Base-by-base conservation (phyloP, 106 monocot genomes). In the Platanthera guangdongensis region DNA sequence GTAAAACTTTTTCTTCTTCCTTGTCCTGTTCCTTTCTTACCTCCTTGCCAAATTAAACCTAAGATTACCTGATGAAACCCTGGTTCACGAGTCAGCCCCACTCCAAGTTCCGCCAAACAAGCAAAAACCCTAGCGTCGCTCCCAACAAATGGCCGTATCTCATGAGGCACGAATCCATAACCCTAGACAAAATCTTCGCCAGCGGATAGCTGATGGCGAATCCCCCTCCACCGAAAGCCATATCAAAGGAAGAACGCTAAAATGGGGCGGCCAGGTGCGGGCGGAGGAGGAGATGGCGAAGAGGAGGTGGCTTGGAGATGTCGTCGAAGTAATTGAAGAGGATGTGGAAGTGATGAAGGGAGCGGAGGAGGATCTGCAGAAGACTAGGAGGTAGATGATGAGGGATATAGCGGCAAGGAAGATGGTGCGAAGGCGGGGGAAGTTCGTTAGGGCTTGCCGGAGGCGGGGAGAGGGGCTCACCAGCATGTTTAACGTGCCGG, bases 151-250 rank as follows among this genome's bases (percentile, higher is more conserved):
- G 83, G 1, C 79, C 84, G 57, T 96, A 93, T 73, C 95, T 90
- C 77, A 81, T 22, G 39, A 96, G 52, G 72, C 95, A 95, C 14
- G 88, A 86, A 79, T 95, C 95, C 72, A 93, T 39, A 69, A 88
- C 83, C 74, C 77, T 78, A 9, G 90, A 86, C 62, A 95, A 69
- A 71, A 76, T 85, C 78, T 53, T 84, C n/a, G 92, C 95, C 49
- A 93, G 62, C 12, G 93, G 88, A 51, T 80, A 85, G 74, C 95
- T 95, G 60, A 95, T 83, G 2, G 95, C 95, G 71, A 93, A 75
- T 25, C 95, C 95, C 3, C 85, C 92, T 9, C 95, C 95, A 10
- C 92, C 95, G 57, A 82, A 95, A 21, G 95, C 95, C 95, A 95
- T 95, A 15, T 75, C 84, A 75, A 88, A 95, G 18, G 79, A 89